Evolutionary conservation across 306 rosid genomes (phyloP).

Genomic region (Vicia sativa): DNA sequence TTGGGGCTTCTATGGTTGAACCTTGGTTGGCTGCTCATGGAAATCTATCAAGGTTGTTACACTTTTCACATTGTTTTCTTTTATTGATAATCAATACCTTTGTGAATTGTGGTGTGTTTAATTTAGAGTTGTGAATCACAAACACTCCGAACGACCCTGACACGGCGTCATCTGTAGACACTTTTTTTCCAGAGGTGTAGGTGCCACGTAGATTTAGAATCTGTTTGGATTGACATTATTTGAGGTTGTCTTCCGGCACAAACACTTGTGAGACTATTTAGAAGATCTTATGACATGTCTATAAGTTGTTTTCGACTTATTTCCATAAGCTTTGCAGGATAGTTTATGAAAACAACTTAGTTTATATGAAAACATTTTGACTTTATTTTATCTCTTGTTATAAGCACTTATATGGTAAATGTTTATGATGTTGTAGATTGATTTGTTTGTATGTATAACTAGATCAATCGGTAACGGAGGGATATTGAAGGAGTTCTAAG

Average conservation of each 20-base stretch:
- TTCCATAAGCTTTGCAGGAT: background rate
- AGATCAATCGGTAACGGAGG: background rate
- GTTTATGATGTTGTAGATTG: conserved; percentile 29
- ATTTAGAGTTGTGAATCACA: background rate
- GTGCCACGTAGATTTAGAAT: too few species aligned
- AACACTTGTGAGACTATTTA: background rate
- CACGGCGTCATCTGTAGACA: too few species aligned
- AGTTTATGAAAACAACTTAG: background rate
- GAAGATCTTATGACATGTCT: background rate
- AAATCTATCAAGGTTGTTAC: conserved; percentile 79
- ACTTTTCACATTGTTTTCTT: conserved; percentile 7
- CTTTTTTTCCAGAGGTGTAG: too few species aligned
- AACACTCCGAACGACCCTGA: too few species aligned
- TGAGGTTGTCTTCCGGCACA: background rate
- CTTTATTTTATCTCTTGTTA: background rate
- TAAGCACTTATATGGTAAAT: background rate
- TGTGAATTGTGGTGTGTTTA: background rate
- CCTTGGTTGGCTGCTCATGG: conserved; percentile 98
- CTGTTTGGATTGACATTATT: background rate
- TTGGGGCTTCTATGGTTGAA: conserved; percentile 87
- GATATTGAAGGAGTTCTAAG: background rate
- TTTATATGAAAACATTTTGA: background rate
- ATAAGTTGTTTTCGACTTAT: background rate
- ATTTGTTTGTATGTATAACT: background rate
- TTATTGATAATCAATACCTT: background rate